Evolutionary conservation across 371 early-diverging fungal species (phyloP).

Genomic region (Mucor mucedo): DNA sequence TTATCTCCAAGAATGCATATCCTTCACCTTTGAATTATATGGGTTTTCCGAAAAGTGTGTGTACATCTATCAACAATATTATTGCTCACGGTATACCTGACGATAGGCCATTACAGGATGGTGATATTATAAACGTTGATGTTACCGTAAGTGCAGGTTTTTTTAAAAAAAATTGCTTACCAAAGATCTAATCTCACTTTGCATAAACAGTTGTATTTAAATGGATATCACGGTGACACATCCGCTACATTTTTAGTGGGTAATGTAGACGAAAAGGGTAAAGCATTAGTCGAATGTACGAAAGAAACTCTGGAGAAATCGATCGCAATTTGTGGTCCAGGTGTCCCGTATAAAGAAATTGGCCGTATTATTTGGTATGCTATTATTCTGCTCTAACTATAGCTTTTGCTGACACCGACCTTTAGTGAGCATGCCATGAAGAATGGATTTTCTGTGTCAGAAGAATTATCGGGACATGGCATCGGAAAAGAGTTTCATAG

Average conservation of each 20-base stretch:
- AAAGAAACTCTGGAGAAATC: constrained; percentile 76
- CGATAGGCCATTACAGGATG: constrained; percentile 70
- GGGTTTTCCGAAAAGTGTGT: constrained; percentile 86
- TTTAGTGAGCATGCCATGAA: constrained; percentile 53
- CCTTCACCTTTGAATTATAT: constrained; percentile 89
- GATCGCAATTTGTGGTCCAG: constrained; percentile 78
- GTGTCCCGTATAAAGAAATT: constrained; percentile 73
- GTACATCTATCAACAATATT: constrained; percentile 86
- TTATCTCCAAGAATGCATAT: constrained; percentile 73
- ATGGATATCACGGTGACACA: constrained; percentile 87
- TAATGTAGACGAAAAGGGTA: constrained; percentile 72
- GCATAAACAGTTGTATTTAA: constrained; percentile 59
- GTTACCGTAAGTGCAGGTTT: constrained; percentile 56
- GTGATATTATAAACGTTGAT: constrained; percentile 92
- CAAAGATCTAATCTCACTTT: too few species aligned
- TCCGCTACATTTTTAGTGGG: constrained; percentile 87
- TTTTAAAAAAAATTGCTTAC: too few species aligned
- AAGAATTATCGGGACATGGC: constrained; percentile 89
- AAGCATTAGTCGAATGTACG: constrained; percentile 70
- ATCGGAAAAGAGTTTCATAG: constrained; percentile 78
- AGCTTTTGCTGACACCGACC: too few species aligned
- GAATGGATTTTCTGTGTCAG: constrained; percentile 70
- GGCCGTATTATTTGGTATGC: constrained; percentile 71
- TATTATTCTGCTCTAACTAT: too few species aligned
- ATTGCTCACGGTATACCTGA: constrained; percentile 94